Base-by-base conservation (phyloP, 2,329 filamentous ascomycete genomes). In the Calonectria hongkongensis region DNA sequence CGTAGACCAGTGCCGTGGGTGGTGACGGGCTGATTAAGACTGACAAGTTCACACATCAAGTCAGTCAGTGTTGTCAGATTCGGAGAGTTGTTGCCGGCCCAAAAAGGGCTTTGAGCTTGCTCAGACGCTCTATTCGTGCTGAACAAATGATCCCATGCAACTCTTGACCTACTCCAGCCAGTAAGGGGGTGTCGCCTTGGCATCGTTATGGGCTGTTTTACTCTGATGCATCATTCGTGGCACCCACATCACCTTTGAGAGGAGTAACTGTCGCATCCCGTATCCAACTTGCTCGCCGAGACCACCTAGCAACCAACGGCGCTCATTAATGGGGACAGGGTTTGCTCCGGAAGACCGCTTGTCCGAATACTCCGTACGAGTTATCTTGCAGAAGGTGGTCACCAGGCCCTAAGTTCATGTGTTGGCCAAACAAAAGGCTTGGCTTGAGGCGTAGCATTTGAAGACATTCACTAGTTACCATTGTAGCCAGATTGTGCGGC, bases 401-500 rank as follows among this genome's bases (percentile, higher is more conserved):
- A 73, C 48, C 66, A 43, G 70, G 54, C 18, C 58, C 60, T 63
- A 51, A 68, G 66, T 73, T 68, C 71, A 69, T 69, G 76, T 74
- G 75, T 79, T 78, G 76, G 78, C 75, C 45, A 45, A 76, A 72
- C 73, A 50, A 68, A 36, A 68, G 69, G 68, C 78, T 78, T 78
- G 72, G 76, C 76, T 78, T 69, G 67, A 72, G 72, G 67, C 68
- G 78, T 74, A 71, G 76, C 76, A 73, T 8, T 27, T 27, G 18
- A 50, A 45, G 28, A 27, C 16, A 41, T n/a, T 33, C 41, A 41
- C 13, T 39, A 48, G 50, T 33, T 68, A 28, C 33, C 16, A 51
- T 45, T 47, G 6, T 8, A 48, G 54, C 48, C 51, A 36, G 41
- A 9, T 50, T 56, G 65, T 18, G 51, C 1, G 18, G 16, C 43